phyloP scores from a whole-genome alignment of 345 rosid genomes.

The Turnera subulata region DNA sequence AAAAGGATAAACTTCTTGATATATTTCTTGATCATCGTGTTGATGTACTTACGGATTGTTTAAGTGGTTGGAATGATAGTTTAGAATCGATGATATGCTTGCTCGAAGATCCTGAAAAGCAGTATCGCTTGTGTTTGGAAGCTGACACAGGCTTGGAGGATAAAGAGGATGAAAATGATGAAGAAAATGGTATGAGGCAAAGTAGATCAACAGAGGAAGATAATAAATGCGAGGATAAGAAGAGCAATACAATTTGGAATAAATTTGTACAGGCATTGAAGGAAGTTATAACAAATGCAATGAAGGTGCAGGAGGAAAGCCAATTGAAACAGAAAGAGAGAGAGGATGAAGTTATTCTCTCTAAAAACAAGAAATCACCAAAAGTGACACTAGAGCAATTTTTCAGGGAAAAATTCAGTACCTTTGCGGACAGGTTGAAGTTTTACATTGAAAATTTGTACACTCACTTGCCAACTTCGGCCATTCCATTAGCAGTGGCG shows the following conservation, averaged over 20 bases:
- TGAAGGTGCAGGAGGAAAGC: too few species aligned
- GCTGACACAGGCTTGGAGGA: constrained; percentile 15
- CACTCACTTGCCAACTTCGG: constrained; percentile 13
- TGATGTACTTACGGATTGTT: constrained; percentile 24
- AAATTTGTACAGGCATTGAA: too few species aligned
- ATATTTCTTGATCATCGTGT: constrained; percentile 45
- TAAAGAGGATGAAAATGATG: constrained; percentile 5
- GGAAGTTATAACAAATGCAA: too few species aligned
- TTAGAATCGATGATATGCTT: constrained; percentile 23
- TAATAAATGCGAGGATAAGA: too few species aligned
- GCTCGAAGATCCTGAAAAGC: constrained; percentile 23
- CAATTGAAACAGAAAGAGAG: not conserved
- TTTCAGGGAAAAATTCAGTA: constrained; percentile 1
- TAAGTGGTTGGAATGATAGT: constrained; percentile 25
- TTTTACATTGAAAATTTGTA: constrained; percentile 15
- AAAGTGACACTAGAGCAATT: constrained; percentile 17
- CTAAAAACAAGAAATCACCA: constrained; percentile 22
- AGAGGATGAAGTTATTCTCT: not conserved
- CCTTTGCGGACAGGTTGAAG: constrained; percentile 26
- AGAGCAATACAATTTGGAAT: too few species aligned
- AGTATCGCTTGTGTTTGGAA: constrained; percentile 24
- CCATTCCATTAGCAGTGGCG: constrained; percentile 22
- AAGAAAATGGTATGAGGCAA: too few species aligned
- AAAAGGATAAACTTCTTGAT: constrained; percentile 20
- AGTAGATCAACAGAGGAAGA: too few species aligned